A percentile compares a stretch with the other conserved stretches of the same genome.
Conservation (phyloP, 441 rosid genomes). For the Pelargonium cotyledonis region DNA sequence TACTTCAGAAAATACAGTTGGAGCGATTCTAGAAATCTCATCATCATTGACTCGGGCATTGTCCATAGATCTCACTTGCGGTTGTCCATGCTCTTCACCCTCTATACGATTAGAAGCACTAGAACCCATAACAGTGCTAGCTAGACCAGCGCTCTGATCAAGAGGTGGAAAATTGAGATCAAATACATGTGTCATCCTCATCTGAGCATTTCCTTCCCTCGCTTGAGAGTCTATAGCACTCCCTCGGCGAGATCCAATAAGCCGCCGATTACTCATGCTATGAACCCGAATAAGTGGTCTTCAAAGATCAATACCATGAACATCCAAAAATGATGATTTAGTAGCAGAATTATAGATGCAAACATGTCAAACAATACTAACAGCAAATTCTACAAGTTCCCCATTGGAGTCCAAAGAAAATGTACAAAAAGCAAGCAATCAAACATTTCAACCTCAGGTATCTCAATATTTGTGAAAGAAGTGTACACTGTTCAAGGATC, state of each 20-base stretch:
- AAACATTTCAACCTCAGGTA: background rate
- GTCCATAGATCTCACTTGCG: background rate
- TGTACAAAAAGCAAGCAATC: background rate
- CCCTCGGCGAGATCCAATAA: background rate
- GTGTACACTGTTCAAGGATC: background rate
- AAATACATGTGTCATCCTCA: background rate
- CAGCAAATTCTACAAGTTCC: too few species aligned
- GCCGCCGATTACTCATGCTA: background rate
- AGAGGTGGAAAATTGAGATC: constrained; percentile 5
- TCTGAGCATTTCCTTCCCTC: background rate
- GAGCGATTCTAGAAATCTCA: background rate
- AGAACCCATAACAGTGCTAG: background rate
- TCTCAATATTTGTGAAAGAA: too few species aligned
- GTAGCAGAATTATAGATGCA: background rate
- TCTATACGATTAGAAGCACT: background rate
- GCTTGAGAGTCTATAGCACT: background rate
- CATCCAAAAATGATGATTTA: background rate
- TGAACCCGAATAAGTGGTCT: background rate
- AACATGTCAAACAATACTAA: background rate
- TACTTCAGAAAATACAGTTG: background rate
- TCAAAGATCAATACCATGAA: background rate
- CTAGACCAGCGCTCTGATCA: background rate
- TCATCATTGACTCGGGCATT: constrained; percentile 1
- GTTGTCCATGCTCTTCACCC: background rate
- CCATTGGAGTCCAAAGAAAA: background rate